These are phyloP conservation scores for Tulasnella sp. DNA, from an alignment of 768 basidiomycete species.

Conservation along the genomic window DNA sequence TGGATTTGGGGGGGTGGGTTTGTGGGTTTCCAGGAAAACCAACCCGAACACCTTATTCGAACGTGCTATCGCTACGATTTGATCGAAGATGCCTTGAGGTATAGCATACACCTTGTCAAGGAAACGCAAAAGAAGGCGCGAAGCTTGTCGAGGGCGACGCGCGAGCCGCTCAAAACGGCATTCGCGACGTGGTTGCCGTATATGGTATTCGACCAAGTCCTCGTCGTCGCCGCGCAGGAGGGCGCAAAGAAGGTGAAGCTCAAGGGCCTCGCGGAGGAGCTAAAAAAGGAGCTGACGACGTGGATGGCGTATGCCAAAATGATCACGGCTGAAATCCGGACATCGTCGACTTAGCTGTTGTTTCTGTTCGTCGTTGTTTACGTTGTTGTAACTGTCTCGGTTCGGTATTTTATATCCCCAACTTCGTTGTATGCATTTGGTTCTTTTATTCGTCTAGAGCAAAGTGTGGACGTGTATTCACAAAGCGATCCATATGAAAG, in stretches of 20 bases:
- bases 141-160: conserved; percentile 22
- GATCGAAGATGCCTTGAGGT: conserved; percentile 61
- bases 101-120: conserved; percentile 56
- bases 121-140: conserved; percentile 25
- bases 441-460: not conserved
- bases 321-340: not conserved
- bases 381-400: not conserved
- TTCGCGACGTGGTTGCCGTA: conserved; percentile 70
- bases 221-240: conserved; percentile 47
- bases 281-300: conserved; percentile 14
- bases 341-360: not conserved
- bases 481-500: too few species aligned
- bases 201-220: conserved; percentile 69
- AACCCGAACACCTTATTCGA: conserved; percentile 76
- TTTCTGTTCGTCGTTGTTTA: conserved; percentile 1
- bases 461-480: not conserved
- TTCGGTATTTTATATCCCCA: not conserved
- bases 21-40: conserved; percentile 39
- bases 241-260: not conserved
- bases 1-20: not conserved
- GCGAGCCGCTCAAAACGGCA: conserved; percentile 41
- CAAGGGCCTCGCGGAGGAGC: not conserved
- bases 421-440: not conserved
- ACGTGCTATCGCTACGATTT: conserved; percentile 67
- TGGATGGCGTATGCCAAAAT: conserved; percentile 4